Evolutionary conservation across 257 asterid genomes (phyloP).

Genomic region (Nicotiana undulata): DNA sequence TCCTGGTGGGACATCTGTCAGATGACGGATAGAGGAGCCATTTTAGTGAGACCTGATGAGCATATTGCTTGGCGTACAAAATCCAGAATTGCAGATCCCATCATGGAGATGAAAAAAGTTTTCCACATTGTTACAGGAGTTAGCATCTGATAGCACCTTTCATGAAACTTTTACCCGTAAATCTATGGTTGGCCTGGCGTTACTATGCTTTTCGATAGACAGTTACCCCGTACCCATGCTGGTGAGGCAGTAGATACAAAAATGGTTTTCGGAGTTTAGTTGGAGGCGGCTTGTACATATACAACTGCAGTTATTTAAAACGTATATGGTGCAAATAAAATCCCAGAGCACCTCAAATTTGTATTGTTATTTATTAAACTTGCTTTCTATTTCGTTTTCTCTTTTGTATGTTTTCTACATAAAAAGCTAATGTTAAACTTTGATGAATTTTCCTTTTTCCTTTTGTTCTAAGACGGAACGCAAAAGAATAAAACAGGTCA

Average conservation of each 20-base stretch:
- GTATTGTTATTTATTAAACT: no score
- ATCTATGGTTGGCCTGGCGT: neutral
- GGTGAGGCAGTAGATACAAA: no score
- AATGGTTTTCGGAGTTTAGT: neutral
- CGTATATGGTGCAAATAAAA: no score
- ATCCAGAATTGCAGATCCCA: slow-evolving; percentile 29
- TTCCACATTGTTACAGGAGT: slow-evolving; percentile 41
- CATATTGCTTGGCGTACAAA: slow-evolving; percentile 76
- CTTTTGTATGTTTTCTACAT: no score
- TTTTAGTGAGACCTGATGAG: slow-evolving; percentile 92
- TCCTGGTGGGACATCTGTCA: slow-evolving; percentile 92
- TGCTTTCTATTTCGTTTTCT: no score
- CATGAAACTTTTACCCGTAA: neutral
- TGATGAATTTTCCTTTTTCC: no score
- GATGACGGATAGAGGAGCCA: slow-evolving; percentile 65
- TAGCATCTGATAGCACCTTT: neutral
- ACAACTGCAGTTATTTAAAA: neutral
- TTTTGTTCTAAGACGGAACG: no score
- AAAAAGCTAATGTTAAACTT: no score
- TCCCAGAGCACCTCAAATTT: no score
- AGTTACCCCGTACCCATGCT: neutral
- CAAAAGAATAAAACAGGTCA: no score
- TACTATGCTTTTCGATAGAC: neutral
- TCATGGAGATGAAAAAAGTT: slow-evolving; percentile 39
- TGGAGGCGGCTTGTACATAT: neutral